phyloP scores from a whole-genome alignment of 1,284 basidiomycete species.

The Ganoderma lucidum region DNA sequence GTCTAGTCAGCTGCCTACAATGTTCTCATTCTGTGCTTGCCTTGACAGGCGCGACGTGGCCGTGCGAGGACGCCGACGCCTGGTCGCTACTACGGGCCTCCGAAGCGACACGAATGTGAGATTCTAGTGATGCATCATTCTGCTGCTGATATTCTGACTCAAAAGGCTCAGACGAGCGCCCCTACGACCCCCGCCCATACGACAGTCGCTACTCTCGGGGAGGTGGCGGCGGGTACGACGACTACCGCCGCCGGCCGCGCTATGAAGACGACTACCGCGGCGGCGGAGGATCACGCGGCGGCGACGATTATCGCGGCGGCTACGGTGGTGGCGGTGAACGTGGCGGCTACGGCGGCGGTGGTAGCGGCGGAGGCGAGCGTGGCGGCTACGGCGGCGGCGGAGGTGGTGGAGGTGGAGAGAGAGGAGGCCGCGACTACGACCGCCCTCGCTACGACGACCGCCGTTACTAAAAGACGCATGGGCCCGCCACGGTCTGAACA shows the following conservation, averaged over 20 bases:
- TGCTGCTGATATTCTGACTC: slow-evolving; percentile 4
- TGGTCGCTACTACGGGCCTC: slow-evolving; percentile 92
- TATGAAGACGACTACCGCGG: slow-evolving; percentile 36
- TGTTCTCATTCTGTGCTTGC: slow-evolving; percentile 16
- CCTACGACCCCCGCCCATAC: slow-evolving; percentile 83
- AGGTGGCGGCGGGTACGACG: slow-evolving; percentile 38
- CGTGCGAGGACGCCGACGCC: slow-evolving; percentile 96
- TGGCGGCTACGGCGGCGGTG: slow-evolving; percentile 40
- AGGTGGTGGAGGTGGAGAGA: slow-evolving; percentile 38
- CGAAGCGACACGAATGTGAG: slow-evolving; percentile 76
- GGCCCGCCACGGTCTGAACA: background rate
- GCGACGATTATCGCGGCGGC: slow-evolving; percentile 53
- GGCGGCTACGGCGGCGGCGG: slow-evolving; percentile 34
- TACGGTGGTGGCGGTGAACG: slow-evolving; percentile 49
- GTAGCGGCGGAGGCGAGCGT: slow-evolving; percentile 47
- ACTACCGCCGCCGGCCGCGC: slow-evolving; percentile 38
- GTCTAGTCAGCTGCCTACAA: too few relatives aligned
- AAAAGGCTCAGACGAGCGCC: slow-evolving; percentile 62
- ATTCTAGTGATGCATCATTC: background rate
- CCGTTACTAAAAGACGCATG: slow-evolving; percentile 40
- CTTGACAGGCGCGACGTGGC: slow-evolving; percentile 84
- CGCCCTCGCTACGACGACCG: slow-evolving; percentile 55
- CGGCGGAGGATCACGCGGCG: slow-evolving; percentile 36
- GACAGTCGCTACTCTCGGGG: slow-evolving; percentile 80
- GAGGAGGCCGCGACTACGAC: slow-evolving; percentile 41